Base-by-base conservation (phyloP, 306 rosid genomes). In the Rosa rugosa region DNA sequence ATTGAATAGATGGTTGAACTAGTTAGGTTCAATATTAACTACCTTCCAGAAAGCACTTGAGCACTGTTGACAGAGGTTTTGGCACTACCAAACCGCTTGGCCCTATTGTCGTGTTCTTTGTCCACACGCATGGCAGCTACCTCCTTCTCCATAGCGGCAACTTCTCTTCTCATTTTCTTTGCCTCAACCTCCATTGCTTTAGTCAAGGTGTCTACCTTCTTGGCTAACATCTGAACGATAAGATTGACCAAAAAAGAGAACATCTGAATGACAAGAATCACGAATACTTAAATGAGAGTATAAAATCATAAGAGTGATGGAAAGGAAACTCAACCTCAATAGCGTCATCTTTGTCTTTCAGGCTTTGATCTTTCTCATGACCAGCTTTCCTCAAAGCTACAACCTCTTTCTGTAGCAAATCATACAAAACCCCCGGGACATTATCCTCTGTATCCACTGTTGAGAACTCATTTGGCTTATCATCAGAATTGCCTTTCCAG, bases 111-210 rank as follows among this genome's bases (percentile, higher is more conserved):
- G 68, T 96, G 99, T 69, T 88, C 99, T 81, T 96, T 96, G 72
- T 96, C 99, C 69, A 91, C 91, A 27, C 99, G 97, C 96, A 96
- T 93, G n/a, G 98, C 99, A 85, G 99, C 95, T 72, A 96, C 98
- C 89, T 96, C 97, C 87, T 93, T 96, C 91, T 96, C 99, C 99
- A 93, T 96, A 73, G 79, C 81, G 77, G 98, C 97, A 69, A 96
- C 99, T 89, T 96, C 99, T 75, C 99, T 91, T 89, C 98, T 90
- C 98, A 96, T 96, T 82, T 93, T 96, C 91, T 87, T 93, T n/a
- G 99, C 99, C 85, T 96, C 98, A 69, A 96, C 98, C 80, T 96
- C 99, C 99, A 96, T 96, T 79, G 99, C 99, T 87, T 93, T 96
- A 70, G 97, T 91, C 89, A 96, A 84, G 76, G 98, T 96, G 77